Evolutionary conservation across 2,329 filamentous ascomycete genomes (phyloP), one percentile per base, ranked within the genome.

Genomic region (Fusarium sp.): DNA sequence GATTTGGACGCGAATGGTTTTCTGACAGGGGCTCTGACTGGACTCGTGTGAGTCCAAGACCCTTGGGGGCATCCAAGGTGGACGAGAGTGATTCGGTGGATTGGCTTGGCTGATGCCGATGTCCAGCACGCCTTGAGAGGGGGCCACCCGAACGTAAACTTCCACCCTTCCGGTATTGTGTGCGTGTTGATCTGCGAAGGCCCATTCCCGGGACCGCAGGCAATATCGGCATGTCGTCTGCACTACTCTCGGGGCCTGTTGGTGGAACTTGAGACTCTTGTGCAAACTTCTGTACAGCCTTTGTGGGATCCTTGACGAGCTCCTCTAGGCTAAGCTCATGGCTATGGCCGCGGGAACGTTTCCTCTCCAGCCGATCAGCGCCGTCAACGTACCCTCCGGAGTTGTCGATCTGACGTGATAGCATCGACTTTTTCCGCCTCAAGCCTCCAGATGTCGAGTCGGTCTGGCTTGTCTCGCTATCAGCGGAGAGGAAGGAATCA

Each of bases 351-450:
- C 88, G 81, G 32, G 94, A 97, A 70, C 90, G 89, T 80, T 95
- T 92, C 75, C 93, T 88, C 78, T 94, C 93, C 67, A 97, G 84
- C 71, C 91, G 88, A 69, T 97, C 95, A 17, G 95, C 93, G 22
- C 95, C 95, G 84, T 98, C 95, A 71, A 93, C 88, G 80, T 97
- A 97, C 0, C 88, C 88, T 10, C 88, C 87, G 6, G 91, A 90
- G 73, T 90, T 93, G 76, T 98, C 94, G 68, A 99, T 94, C 81
- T 98, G 95, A 67, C 93, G 90, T 7, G 96, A 98, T 6, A 99
- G 87, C 94, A 97, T 98, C 0, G 96, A 98, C 83, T 97, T 98
- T 83, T 97, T 98, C 78, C 97, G 90, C 76, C 92, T 89, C 72
- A 98, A 81, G 43, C 93, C 89, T 17, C 90, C 90, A 81, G 84